A percentile compares a stretch with the other conserved stretches of the same genome.
These are phyloP conservation scores for Hemileccinum impolitum DNA, from an alignment of 768 basidiomycete species.

Conservation along the genomic window DNA sequence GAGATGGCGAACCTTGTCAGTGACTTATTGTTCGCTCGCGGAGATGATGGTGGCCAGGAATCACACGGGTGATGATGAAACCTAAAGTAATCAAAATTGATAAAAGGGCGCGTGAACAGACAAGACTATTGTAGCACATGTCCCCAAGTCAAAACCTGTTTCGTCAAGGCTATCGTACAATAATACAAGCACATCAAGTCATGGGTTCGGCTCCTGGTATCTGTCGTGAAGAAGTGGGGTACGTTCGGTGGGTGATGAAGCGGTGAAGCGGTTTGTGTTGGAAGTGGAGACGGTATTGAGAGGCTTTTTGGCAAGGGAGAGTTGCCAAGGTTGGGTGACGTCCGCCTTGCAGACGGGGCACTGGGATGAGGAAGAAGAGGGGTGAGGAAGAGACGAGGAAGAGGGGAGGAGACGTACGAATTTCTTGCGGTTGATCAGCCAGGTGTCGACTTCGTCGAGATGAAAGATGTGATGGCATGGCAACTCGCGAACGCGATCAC, in stretches of 20 bases:
- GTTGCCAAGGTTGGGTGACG: constrained; percentile 63
- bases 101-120: constrained; percentile 15
- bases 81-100: constrained; percentile 7
- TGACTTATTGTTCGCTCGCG: constrained; percentile 25
- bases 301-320: constrained; percentile 16
- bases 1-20: constrained; percentile 28
- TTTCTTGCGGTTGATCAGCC: constrained; percentile 92
- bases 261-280: constrained; percentile 9
- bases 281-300: background rate
- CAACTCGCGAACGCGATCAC: constrained; percentile 86
- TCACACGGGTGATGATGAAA: constrained; percentile 15
- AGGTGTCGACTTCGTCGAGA: constrained; percentile 84
- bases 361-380: constrained; percentile 36
- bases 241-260: constrained; percentile 26
- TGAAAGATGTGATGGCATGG: constrained; percentile 97
- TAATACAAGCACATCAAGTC: constrained; percentile 16
- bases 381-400: constrained; percentile 3
- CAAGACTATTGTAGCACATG: constrained; percentile 11
- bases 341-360: constrained; percentile 93
- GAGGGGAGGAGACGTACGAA: constrained; percentile 51
- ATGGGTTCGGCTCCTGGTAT: constrained; percentile 10
- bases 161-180: constrained; percentile 20
- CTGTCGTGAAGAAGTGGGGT: constrained; percentile 32
- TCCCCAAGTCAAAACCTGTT: background rate
- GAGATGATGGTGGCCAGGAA: constrained; percentile 6